Evolutionary conservation across 2,329 filamentous ascomycete species (phyloP).

Genomic region (Didymella glomerata): DNA sequence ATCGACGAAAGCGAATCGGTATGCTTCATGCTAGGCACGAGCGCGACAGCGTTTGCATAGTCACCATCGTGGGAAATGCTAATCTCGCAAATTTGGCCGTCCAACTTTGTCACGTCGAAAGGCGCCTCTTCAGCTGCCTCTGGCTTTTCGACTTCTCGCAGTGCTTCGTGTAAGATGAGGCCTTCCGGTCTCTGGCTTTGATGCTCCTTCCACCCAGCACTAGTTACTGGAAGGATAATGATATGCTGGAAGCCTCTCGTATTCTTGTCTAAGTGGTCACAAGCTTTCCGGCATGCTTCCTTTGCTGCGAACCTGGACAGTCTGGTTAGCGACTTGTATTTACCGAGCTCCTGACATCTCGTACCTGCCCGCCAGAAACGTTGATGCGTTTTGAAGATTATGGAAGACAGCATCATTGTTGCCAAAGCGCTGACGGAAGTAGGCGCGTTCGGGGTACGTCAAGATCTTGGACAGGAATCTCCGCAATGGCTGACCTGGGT

Average conservation of each 20-base stretch:
- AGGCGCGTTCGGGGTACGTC: constrained; percentile 44
- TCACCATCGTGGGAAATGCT: constrained; percentile 90
- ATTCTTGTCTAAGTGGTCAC: constrained; percentile 34
- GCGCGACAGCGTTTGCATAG: constrained; percentile 76
- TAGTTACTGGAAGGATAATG: constrained; percentile 47
- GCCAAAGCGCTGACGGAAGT: constrained; percentile 44
- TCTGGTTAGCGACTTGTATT: constrained; percentile 13
- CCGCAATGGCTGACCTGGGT: constrained; percentile 19
- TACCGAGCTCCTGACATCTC: background rate
- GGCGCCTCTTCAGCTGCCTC: background rate
- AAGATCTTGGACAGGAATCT: constrained; percentile 38
- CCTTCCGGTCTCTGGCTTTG: constrained; percentile 36
- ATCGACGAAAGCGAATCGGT: background rate
- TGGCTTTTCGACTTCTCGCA: constrained; percentile 1
- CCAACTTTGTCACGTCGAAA: constrained; percentile 19
- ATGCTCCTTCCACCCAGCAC: constrained; percentile 7
- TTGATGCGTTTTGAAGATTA: constrained; percentile 30
- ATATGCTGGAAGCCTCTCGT: constrained; percentile 48
- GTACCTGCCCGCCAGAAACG: constrained; percentile 50
- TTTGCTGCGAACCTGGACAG: constrained; percentile 59
- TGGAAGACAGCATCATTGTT: constrained; percentile 13
- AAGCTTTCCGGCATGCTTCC: constrained; percentile 60
- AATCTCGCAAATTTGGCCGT: constrained; percentile 67
- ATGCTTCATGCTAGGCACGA: constrained; percentile 55
- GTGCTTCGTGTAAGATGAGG: constrained; percentile 36